Percentiles rank a stretch among this genome's conserved stretches.
Conservation (phyloP, 129 eudicot species). For the Saposhnikovia divaricata region DNA sequence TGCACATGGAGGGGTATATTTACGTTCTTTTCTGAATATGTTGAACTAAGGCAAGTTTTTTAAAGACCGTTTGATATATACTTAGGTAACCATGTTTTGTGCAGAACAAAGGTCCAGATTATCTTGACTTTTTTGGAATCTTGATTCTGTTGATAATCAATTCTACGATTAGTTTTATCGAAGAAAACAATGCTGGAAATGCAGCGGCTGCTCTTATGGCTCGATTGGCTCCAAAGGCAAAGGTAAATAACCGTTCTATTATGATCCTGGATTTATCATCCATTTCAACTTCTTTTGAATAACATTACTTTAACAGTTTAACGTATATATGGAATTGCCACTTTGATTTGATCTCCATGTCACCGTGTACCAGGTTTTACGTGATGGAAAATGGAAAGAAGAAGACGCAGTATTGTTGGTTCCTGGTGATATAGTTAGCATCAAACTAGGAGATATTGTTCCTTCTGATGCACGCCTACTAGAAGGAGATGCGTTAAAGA, state of each 20-base stretch:
- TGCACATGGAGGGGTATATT: constrained; percentile 82
- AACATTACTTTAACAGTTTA: not conserved
- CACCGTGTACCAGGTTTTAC: constrained; percentile 37
- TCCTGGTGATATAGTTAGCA: constrained; percentile 82
- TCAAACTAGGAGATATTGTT: constrained; percentile 78
- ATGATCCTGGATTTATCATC: not conserved
- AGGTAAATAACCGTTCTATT: constrained; percentile 25
- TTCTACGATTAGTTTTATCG: constrained; percentile 79
- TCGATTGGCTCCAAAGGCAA: constrained; percentile 88
- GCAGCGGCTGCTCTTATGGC: constrained; percentile 98
- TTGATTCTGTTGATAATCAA: constrained; percentile 58
- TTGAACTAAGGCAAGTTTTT: not conserved
- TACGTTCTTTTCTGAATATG: not conserved
- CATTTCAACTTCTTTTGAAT: not conserved
- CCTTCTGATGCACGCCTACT: constrained; percentile 91
- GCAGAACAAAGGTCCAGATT: constrained; percentile 63
- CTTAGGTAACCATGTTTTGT: not conserved
- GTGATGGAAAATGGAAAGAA: constrained; percentile 78
- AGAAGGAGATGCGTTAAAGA: constrained; percentile 82
- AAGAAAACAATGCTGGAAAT: constrained; percentile 91
- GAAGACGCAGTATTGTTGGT: constrained; percentile 69
- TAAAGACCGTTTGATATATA: too few species aligned
- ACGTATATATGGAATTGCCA: too few species aligned
- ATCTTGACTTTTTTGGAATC: constrained; percentile 71
- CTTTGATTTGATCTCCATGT: not conserved